phyloP scores from a whole-genome alignment of 2,329 filamentous ascomycete genomes.

The Diaporthe longicolla region DNA sequence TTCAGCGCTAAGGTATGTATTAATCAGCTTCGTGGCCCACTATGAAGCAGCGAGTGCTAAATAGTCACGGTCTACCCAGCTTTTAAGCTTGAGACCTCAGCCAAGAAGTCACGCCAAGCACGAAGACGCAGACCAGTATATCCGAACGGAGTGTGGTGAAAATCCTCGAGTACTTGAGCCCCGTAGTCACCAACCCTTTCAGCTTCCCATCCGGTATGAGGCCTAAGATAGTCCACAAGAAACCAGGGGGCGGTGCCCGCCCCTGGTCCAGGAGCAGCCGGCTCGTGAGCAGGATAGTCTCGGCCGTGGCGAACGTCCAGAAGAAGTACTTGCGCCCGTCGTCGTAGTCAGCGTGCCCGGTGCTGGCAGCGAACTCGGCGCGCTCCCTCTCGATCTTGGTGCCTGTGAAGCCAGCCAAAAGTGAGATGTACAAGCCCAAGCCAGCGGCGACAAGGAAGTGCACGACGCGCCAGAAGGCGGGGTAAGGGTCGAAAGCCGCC shows the following conservation, averaged over 20 bases:
- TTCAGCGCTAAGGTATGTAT: not conserved
- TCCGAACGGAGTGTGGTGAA: conserved; percentile 80
- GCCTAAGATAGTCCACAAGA: conserved; percentile 73
- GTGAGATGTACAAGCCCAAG: conserved; percentile 78
- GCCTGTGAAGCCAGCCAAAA: conserved; percentile 78
- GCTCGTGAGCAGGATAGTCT: conserved; percentile 79
- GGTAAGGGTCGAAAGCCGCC: conserved; percentile 53
- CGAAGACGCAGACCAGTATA: conserved; percentile 82
- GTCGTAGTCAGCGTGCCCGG: conserved; percentile 42
- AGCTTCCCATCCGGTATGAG: conserved; percentile 78
- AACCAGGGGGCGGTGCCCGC: conserved; percentile 68
- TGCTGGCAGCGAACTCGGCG: conserved; percentile 53
- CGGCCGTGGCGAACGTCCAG: conserved; percentile 84
- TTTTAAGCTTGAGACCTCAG: conserved; percentile 46
- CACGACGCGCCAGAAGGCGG: conserved; percentile 77
- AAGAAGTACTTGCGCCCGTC: conserved; percentile 71
- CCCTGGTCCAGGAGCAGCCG: conserved; percentile 79
- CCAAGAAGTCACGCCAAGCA: conserved; percentile 74
- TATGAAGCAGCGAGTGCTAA: not conserved
- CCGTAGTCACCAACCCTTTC: conserved; percentile 57
- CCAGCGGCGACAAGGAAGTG: conserved; percentile 80
- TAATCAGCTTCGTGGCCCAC: not conserved
- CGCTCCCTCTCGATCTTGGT: conserved; percentile 71
- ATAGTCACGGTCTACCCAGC: not conserved
- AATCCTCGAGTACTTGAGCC: conserved; percentile 77